These are phyloP conservation scores for Calocera cornea DNA, from an alignment of 768 basidiomycete species.

Conservation along the genomic window DNA sequence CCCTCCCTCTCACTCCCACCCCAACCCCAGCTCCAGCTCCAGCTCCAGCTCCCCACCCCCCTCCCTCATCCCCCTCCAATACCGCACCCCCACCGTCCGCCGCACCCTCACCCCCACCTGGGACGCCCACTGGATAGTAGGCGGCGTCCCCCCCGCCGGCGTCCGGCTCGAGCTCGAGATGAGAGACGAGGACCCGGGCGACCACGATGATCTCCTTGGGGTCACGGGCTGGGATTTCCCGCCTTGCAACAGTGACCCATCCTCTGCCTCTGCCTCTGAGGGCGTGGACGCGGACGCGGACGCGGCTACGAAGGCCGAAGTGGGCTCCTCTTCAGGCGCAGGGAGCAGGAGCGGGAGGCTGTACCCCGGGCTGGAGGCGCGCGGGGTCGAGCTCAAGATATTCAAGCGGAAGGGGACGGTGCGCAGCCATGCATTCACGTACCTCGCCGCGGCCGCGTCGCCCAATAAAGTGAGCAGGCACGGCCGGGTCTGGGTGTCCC, in stretches of 20 bases:
- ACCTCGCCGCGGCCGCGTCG: constrained; percentile 19
- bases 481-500: constrained; percentile 19
- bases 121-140: not conserved
- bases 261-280: no score
- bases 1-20: no score
- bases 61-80: not conserved
- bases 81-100: not conserved
- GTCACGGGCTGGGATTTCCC: not conserved
- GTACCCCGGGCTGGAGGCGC: not conserved
- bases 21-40: not conserved
- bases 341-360: not conserved
- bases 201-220: not conserved
- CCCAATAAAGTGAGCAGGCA: constrained; percentile 20
- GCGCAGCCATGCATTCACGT: constrained; percentile 20
- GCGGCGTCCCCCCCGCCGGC: not conserved
- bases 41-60: not conserved
- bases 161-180: not conserved
- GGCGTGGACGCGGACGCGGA: no score
- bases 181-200: not conserved
- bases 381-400: constrained; percentile 23
- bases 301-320: no score
- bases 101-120: not conserved
- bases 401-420: constrained; percentile 24
- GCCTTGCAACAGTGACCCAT: no score
- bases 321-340: no score